phyloP scores from a whole-genome alignment of 306 rosid species.

The Casuarina glauca region DNA sequence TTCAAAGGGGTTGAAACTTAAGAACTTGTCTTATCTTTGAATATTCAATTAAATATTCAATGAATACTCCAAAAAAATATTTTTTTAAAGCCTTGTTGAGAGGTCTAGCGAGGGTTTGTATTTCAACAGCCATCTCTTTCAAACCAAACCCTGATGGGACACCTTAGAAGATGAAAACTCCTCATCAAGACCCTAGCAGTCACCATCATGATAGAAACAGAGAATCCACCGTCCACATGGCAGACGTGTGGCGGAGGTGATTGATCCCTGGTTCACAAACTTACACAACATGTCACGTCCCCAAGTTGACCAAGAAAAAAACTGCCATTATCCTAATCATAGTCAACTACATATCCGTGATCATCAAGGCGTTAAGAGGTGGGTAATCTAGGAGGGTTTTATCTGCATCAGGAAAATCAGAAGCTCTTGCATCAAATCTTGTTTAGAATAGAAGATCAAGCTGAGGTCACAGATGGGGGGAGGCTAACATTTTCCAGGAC shows the following conservation, averaged over 20 bases:
- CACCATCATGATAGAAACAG: conserved; percentile 37
- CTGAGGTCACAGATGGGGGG: background rate
- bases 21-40: conserved; percentile 36
- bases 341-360: conserved; percentile 23
- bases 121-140: conserved; percentile 59
- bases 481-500: background rate
- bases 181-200: conserved; percentile 43
- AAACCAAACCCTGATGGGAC: conserved; percentile 63
- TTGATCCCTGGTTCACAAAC: conserved; percentile 9
- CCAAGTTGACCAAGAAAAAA: conserved; percentile 18
- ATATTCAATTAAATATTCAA: background rate
- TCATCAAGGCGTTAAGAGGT: conserved; percentile 8
- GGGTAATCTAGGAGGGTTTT: conserved; percentile 1
- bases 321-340: conserved; percentile 10
- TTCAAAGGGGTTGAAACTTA: conserved; percentile 31
- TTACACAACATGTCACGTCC: conserved; percentile 20
- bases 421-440: background rate
- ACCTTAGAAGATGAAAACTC: conserved; percentile 55
- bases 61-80: background rate
- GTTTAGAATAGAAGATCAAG: background rate
- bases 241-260: conserved; percentile 38
- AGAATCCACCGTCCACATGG: conserved; percentile 27
- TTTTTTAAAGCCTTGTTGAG: conserved; percentile 24
- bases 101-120: conserved; percentile 47
- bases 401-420: background rate